Base-by-base conservation (phyloP, 768 basidiomycete species). In the Roridomyces roridus region DNA sequence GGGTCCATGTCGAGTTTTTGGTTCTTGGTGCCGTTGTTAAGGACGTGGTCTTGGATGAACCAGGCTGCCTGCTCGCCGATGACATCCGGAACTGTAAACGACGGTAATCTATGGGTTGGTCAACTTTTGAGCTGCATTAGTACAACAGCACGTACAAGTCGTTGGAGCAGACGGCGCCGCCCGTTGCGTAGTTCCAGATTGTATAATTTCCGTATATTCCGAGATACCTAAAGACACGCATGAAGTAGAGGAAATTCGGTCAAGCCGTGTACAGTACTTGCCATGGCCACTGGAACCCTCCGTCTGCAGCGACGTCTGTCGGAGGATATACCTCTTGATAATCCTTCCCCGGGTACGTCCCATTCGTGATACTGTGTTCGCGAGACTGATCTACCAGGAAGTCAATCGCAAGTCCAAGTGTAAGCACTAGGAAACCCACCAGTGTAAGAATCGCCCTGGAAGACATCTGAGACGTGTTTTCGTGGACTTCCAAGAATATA, bases 1-100 rank as follows among this genome's bases (percentile, higher is more conserved):
- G 66, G 65, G 25, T 67, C 62, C 42, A 67, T 58, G n/a, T 54
- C 45, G n/a, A 67, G 62, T n/a, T 49, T 61, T 42, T 65, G 64
- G 21, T 62, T 31, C 23, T 53, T 51, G 1, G 60, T 65, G 3
- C 59, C 59, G 47, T 55, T 48, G 35, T 41, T 40, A 26, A 46
- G 35, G n/a, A 67, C 58, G 40, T 65, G 64, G 48, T 67, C 66
- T 41, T 64, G 57, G 40, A 67, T 60, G 46, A 67, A 67, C 66
- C 66, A 67, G 42, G 47, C 62, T 31, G 54, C 50, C 26, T 67
- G 66, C 20, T 57, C 66, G 12, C 53, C 55, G 39, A 60, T 44
- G 11, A 67, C 66, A 34, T 67, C 66, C 9, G 64, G 63, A 0
- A 11, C 21, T 2, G 26, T 9, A 25, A 2, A 34, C 8, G 53